Base-by-base conservation (phyloP, 2,329 filamentous ascomycete species). In the Cercospora sp. region DNA sequence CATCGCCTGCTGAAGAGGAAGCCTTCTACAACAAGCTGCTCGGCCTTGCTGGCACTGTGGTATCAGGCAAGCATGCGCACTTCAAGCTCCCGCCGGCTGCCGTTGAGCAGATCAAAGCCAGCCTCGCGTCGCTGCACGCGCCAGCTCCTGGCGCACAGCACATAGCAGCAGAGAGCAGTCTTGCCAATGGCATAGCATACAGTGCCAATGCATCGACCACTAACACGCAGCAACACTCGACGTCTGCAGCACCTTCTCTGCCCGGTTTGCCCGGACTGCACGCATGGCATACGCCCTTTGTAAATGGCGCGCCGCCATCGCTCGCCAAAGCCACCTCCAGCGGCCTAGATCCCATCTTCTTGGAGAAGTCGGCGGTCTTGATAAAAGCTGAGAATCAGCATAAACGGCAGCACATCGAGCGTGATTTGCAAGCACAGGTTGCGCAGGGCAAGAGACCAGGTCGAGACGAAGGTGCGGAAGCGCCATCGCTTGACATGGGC, bases 341-440 rank as follows among this genome's bases (percentile, higher is more conserved):
- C 68, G 89, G 90, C 79, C 91, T 95, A 81, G 88, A 96, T 79
- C 92, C 93, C 60, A 89, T 96, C 69, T 85, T 96, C 73, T 85
- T 96, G 79, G 90, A 92, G 77, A 97, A 97, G 80, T 94, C 93
- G 73, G 91, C 93, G 77, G 89, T 92, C 77, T 84, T 96, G 73
- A 88, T 95, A 77, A 91, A 89, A 81, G 92, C 93, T 76, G 93
- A 96, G 80, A 83, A 92, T 69, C 88, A 91, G 77, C 81, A 94
- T 70, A 92, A 93, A 80, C 89, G 94, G 70, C 89, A 94, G 80
- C 88, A 91, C 71, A 83, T 97, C 75, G 95, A 98, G 80, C 88
- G 89, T 72, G 82, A 85, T 39, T 80, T 98, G 74, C 89, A 87
- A 79, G 91, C 96, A 63, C 91, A 96, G 79, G 81, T 91, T 73